Evolutionary conservation across 1,284 basidiomycete species (phyloP).

Genomic region (Phellopilus nigrolimitatus): DNA sequence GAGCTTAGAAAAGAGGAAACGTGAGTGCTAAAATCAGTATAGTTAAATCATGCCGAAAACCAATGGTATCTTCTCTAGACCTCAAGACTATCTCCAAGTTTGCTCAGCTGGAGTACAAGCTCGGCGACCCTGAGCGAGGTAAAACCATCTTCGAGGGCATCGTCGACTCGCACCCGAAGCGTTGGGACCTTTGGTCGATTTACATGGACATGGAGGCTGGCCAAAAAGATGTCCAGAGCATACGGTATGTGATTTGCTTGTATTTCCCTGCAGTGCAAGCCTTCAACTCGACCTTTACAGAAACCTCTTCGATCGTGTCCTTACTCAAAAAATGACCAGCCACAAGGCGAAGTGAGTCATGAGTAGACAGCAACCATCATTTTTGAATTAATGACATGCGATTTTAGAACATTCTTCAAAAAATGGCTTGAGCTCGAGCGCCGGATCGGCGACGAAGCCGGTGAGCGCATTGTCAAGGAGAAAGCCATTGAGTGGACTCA

Average conservation of each 20-base stretch:
- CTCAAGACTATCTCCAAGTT: slow-evolving; percentile 93
- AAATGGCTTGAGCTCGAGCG: slow-evolving; percentile 94
- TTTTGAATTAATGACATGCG: slow-evolving; percentile 23
- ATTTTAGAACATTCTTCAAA: slow-evolving; percentile 82
- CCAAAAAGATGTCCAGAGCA: slow-evolving; percentile 69
- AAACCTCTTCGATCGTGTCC: slow-evolving; percentile 79
- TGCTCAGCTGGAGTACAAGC: slow-evolving; percentile 92
- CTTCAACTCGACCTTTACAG: slow-evolving; percentile 33
- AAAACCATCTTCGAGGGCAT: slow-evolving; percentile 97
- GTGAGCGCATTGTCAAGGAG: slow-evolving; percentile 77
- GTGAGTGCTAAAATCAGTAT: slow-evolving; percentile 47
- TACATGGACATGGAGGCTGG: slow-evolving; percentile 95
- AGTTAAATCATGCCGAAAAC: background rate
- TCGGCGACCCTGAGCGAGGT: slow-evolving; percentile 91
- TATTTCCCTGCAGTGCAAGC: slow-evolving; percentile 18
- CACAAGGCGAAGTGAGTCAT: slow-evolving; percentile 85
- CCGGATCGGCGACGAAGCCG: slow-evolving; percentile 82
- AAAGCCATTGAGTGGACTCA: slow-evolving; percentile 89
- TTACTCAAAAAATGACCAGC: slow-evolving; percentile 83
- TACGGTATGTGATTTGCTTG: slow-evolving; percentile 45
- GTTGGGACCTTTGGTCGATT: slow-evolving; percentile 93
- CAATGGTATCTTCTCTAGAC: slow-evolving; percentile 45
- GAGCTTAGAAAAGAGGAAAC: slow-evolving; percentile 92
- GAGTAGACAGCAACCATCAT: background rate
- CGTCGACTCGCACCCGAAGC: slow-evolving; percentile 89